Base-by-base conservation (phyloP, 495 filamentous ascomycete species). In the Pyrenopolyporus hunteri region DNA sequence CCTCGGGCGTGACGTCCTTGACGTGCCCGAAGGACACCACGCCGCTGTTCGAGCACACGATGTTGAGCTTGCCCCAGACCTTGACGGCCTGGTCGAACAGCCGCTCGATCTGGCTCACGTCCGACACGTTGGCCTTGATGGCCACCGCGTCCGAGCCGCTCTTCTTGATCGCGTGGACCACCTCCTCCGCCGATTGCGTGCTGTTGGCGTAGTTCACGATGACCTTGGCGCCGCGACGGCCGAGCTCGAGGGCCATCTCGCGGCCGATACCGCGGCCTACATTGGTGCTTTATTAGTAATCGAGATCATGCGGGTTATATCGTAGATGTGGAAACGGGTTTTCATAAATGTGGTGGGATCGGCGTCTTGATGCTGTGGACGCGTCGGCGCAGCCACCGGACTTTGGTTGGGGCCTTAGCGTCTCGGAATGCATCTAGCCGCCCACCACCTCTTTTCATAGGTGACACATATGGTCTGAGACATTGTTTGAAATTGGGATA, bases 151-250 rank as follows among this genome's bases (percentile, higher is more conserved):
- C 81, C 44, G 78, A 79, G 22, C 86, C 85, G 39, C 52, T 62
- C 59, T 71, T 69, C 66, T 69, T 71, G 54, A 81, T 77, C 36
- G 73, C 66, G 46, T 85, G 70, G 53, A 87, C 84, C 37, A 88
- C 83, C 63, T 85, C 80, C 19, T 89, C 78, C 26, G 90, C 90
- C 14, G 81, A 79, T 9, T 76, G 74, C 13, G 80, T 78, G 59
- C 81, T 84, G 59, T 83, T 83, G 55, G 85, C 83, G 74, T 91
- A 93, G 83, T 93, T 93, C 74, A 93, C 82, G 32, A 89, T 81
- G 22, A 93, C 84, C 40, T 82, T 85, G 39, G 87, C 86, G 6
- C 88, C 88, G 61, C 87, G 85, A 62, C 81, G 81, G 59, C 83
- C 90, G 36, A 93, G 85, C 72, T 92, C 90, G 14, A 91, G 80